A percentile compares a stretch with the other conserved stretches of the same genome.
Conservation (phyloP, 1,139 yeast genomes). For the Neolecta irregularis region DNA sequence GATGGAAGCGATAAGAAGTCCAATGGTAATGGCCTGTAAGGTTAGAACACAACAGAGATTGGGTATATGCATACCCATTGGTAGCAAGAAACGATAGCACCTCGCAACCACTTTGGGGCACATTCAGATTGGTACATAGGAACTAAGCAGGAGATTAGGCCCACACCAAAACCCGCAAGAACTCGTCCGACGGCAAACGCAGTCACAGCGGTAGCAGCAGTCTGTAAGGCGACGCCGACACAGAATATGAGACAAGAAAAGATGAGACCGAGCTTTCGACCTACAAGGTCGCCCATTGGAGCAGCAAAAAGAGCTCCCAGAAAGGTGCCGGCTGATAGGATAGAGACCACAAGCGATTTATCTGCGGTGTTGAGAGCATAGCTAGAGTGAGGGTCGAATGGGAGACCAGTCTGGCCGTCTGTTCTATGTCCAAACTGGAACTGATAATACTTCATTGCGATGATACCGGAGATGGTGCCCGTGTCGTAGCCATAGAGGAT, state of each 20-base stretch:
- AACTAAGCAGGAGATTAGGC: constrained; percentile 47
- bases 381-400: constrained; percentile 18
- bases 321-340: constrained; percentile 30
- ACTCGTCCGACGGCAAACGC: too few species aligned
- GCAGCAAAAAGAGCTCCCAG: constrained; percentile 37
- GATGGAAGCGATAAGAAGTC: constrained; percentile 52
- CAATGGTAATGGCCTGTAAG: constrained; percentile 55
- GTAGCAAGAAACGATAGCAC: constrained; percentile 51
- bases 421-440: constrained; percentile 31
- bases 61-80: too few species aligned
- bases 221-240: constrained; percentile 43
- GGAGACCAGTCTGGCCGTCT: constrained; percentile 20
- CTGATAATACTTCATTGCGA: constrained; percentile 42
- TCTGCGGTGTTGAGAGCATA: constrained; percentile 37
- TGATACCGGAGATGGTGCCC: constrained; percentile 43
- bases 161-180: constrained; percentile 49
- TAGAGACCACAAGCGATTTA: constrained; percentile 41
- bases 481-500: constrained; percentile 45
- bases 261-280: constrained; percentile 41
- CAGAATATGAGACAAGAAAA: constrained; percentile 37
- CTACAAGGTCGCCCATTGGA: constrained; percentile 34
- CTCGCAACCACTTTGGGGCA: constrained; percentile 55
- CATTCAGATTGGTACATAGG: constrained; percentile 60
- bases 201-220: constrained; percentile 5
- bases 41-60: too few species aligned